Conservation (phyloP, 495 filamentous ascomycete species). For the Cairneyella variabilis region DNA sequence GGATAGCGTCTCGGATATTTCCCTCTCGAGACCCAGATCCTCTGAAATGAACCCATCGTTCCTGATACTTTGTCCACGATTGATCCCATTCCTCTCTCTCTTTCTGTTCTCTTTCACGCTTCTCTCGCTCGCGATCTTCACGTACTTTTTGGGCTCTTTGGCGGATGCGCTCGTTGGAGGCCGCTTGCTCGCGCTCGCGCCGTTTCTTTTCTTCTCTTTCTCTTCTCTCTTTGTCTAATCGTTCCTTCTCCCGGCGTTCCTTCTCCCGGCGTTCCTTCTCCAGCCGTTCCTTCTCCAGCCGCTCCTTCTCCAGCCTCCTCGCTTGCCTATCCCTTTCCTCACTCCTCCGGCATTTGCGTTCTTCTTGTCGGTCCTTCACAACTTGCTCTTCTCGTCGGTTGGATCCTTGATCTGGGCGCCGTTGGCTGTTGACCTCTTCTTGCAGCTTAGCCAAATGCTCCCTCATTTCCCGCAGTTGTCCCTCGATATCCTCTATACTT, state of each 20-base stretch:
- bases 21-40: background rate
- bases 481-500: background rate
- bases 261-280: constrained; percentile 11
- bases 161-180: constrained; percentile 12
- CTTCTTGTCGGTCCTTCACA: background rate
- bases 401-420: background rate
- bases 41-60: constrained; percentile 9
- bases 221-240: constrained; percentile 4
- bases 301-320: background rate
- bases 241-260: background rate
- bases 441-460: constrained; percentile 4
- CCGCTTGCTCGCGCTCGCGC: background rate
- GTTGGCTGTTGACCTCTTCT: constrained; percentile 7
- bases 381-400: background rate
- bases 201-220: constrained; percentile 9
- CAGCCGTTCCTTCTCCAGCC: background rate
- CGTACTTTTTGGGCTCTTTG: constrained; percentile 9
- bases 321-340: background rate
- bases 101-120: constrained; percentile 12
- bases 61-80: constrained; percentile 15
- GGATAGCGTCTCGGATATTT: constrained; percentile 8
- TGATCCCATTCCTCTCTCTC: constrained; percentile 15
- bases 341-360: background rate
- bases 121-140: constrained; percentile 12
- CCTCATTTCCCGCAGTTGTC: background rate